These are phyloP conservation scores for Phytopythium litorale DNA, from an alignment of 352 stramenopile species.

Conservation along the genomic window DNA sequence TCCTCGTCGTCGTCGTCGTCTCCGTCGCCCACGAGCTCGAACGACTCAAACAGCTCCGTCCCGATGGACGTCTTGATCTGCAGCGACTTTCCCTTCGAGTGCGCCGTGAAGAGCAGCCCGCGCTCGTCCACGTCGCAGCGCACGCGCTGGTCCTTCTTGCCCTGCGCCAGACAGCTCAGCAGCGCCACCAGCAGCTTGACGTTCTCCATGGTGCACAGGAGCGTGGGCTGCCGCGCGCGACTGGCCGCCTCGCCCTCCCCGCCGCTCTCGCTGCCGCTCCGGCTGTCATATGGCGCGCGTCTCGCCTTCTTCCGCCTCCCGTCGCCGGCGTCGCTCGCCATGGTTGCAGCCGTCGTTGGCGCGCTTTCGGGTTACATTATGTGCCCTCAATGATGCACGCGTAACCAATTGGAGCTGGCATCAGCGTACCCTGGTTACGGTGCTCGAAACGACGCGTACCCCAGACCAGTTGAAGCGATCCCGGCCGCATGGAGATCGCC, in stretches of 20 bases:
- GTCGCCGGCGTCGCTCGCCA: neutral
- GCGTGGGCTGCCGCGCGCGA: constrained; percentile 20
- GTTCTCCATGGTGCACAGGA: constrained; percentile 60
- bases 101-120: constrained; percentile 68
- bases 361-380: neutral
- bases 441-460: constrained; percentile 3
- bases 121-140: constrained; percentile 65
- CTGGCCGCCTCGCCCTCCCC: constrained; percentile 1
- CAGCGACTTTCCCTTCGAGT: constrained; percentile 84
- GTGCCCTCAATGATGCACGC: neutral
- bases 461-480: neutral
- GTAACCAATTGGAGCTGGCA: neutral
- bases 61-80: constrained; percentile 84
- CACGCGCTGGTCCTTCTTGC: constrained; percentile 77
- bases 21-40: constrained; percentile 25
- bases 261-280: constrained; percentile 13
- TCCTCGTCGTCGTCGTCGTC: constrained; percentile 20
- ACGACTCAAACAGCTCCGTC: constrained; percentile 74
- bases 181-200: constrained; percentile 76
- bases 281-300: neutral
- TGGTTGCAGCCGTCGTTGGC: neutral
- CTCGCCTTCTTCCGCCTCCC: constrained; percentile 6
- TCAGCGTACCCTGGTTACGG: neutral
- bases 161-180: constrained; percentile 52
- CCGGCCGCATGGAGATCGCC: constrained; percentile 10